Conservation (phyloP, 2,329 filamentous ascomycete genomes). For the Ophiobolus disseminans region DNA sequence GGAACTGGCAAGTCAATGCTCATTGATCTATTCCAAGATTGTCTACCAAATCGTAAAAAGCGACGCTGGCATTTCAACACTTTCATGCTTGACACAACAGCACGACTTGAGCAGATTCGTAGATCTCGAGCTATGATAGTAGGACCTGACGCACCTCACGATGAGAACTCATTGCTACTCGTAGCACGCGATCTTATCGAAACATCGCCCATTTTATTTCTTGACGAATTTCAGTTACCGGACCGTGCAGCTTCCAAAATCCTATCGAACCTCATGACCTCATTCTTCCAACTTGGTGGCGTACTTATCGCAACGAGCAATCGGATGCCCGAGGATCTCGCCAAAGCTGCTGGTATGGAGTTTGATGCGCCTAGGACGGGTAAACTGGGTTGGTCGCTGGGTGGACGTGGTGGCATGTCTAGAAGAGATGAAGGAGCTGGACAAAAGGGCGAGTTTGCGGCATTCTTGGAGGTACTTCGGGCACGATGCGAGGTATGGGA, state of each 20-base stretch:
- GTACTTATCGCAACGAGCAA: conserved; percentile 83
- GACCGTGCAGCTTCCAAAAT: conserved; percentile 81
- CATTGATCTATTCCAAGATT: conserved; percentile 81
- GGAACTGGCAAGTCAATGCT: conserved; percentile 86
- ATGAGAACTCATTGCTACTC: conserved; percentile 74
- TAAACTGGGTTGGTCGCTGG: conserved; percentile 48
- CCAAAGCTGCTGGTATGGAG: conserved; percentile 74
- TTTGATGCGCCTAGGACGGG: conserved; percentile 62
- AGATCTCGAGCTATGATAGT: conserved; percentile 38
- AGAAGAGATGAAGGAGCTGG: conserved; percentile 46
- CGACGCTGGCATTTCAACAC: conserved; percentile 83
- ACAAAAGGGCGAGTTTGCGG: conserved; percentile 73
- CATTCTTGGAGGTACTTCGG: conserved; percentile 77
- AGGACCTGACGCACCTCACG: conserved; percentile 34
- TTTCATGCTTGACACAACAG: conserved; percentile 81
- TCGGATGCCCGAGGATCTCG: conserved; percentile 81
- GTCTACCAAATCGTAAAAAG: conserved; percentile 75
- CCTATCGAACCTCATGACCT: conserved; percentile 77
- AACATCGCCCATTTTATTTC: conserved; percentile 76
- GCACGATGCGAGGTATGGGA: conserved; percentile 84
- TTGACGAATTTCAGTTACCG: conserved; percentile 85
- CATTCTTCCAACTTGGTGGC: conserved; percentile 82
- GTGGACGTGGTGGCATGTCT: conserved; percentile 56
- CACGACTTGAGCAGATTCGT: conserved; percentile 72
- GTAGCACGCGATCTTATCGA: conserved; percentile 78